Evolutionary conservation across 257 asterid species (phyloP).

Genomic region (Forsythia viridissima): DNA sequence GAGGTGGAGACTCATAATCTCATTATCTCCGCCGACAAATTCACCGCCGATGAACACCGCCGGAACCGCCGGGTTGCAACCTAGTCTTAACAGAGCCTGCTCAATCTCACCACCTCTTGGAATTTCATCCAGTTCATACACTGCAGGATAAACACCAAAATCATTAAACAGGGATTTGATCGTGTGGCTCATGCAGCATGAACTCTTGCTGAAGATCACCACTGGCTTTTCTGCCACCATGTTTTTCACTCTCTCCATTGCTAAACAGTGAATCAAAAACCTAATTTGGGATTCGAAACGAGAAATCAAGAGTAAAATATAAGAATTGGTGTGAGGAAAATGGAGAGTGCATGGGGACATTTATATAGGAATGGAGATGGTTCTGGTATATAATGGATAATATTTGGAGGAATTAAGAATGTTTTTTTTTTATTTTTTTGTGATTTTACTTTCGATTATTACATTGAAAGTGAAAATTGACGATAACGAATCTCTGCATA

Average conservation of each 20-base stretch:
- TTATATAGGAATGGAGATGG: slow-evolving; percentile 32
- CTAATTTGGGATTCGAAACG: not conserved
- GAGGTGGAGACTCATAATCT: slow-evolving; percentile 17
- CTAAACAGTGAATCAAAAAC: not conserved
- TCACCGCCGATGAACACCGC: slow-evolving; percentile 22
- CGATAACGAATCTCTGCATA: slow-evolving; percentile 19
- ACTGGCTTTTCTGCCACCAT: slow-evolving; percentile 47
- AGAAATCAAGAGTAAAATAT: not conserved
- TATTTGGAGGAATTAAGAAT: slow-evolving; percentile 1
- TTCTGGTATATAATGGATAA: not conserved
- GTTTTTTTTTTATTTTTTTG: not conserved
- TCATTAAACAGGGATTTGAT: slow-evolving; percentile 36
- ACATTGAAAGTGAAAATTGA: not conserved
- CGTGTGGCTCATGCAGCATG: slow-evolving; percentile 57
- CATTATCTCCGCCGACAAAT: not conserved
- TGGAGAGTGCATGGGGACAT: slow-evolving; percentile 10
- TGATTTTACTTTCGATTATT: not conserved
- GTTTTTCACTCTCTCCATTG: slow-evolving; percentile 40
- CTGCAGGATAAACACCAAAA: slow-evolving; percentile 44
- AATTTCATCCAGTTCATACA: slow-evolving; percentile 53
- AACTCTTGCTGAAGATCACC: slow-evolving; percentile 55
- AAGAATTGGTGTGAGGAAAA: not conserved
- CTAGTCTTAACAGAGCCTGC: slow-evolving; percentile 42
- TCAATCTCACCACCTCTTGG: slow-evolving; percentile 39
- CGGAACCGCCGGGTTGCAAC: slow-evolving; percentile 51